Evolutionary conservation across 1,139 yeast species (phyloP).

Genomic region (Magnusiomyces tetraspermus): DNA sequence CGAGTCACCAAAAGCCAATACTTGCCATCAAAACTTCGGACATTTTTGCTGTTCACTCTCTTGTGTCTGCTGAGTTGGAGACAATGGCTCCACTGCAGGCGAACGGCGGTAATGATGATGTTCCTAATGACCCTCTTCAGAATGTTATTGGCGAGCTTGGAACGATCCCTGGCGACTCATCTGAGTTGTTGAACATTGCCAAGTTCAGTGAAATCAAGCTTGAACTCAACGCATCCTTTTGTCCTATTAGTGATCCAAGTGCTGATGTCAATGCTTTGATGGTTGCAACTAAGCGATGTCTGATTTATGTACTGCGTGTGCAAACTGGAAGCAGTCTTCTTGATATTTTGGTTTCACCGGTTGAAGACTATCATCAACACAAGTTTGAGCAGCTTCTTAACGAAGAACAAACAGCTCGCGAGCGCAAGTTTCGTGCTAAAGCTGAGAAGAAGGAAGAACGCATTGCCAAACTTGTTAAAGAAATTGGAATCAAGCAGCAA

Average conservation of each 20-base stretch:
- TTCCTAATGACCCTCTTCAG: constrained; percentile 43
- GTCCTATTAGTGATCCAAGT: constrained; percentile 34
- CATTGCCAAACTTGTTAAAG: not conserved
- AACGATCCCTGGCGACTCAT: constrained; percentile 36
- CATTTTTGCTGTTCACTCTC: constrained; percentile 51
- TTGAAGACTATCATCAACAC: constrained; percentile 57
- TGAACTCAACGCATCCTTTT: constrained; percentile 36
- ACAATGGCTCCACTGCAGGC: constrained; percentile 32
- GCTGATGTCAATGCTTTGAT: constrained; percentile 42
- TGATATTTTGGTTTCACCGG: constrained; percentile 65
- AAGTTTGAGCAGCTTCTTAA: constrained; percentile 48
- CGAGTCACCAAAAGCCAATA: constrained; percentile 56
- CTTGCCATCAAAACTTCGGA: constrained; percentile 56
- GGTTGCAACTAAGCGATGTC: constrained; percentile 73
- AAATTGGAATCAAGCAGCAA: not conserved
- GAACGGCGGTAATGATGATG: not conserved
- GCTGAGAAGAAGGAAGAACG: not conserved
- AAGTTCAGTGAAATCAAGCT: constrained; percentile 34
- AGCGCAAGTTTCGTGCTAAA: constrained; percentile 7
- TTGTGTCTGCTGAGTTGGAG: constrained; percentile 47
- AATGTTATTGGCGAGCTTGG: constrained; percentile 38
- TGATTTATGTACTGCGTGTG: constrained; percentile 70
- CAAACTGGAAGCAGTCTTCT: constrained; percentile 65
- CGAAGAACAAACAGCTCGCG: constrained; percentile 34
- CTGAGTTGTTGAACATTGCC: constrained; percentile 37